Conservation (phyloP, 176 grass and related monocot species). For the Paspalum notatum region DNA sequence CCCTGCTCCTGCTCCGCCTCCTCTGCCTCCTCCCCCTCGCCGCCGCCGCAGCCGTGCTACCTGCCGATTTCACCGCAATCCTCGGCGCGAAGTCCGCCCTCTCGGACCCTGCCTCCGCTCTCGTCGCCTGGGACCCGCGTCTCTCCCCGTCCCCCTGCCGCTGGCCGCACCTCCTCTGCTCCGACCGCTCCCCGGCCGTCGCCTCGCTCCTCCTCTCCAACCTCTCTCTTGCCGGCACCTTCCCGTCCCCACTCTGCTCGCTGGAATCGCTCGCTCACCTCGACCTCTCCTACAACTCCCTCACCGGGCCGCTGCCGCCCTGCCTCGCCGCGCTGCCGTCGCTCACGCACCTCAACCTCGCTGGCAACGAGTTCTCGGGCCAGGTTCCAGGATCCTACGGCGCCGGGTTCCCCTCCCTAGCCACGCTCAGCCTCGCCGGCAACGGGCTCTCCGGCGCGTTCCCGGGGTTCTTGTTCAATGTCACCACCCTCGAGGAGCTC, state of each 20-base stretch:
- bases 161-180: conserved; percentile 60
- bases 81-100: conserved; percentile 33
- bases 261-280: conserved; percentile 46
- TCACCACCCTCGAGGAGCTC: conserved; percentile 56
- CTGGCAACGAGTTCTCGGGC: conserved; percentile 64
- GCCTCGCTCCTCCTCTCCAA: conserved; percentile 57
- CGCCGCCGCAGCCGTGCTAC: not conserved
- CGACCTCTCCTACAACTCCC: conserved; percentile 68
- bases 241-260: conserved; percentile 45
- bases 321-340: conserved; percentile 55
- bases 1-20: conserved; percentile 38
- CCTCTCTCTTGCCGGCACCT: conserved; percentile 53
- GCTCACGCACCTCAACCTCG: conserved; percentile 63
- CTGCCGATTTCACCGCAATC: not conserved
- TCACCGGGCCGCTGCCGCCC: conserved; percentile 50
- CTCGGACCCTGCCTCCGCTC: conserved; percentile 46
- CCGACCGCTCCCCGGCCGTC: conserved; percentile 49
- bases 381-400: conserved; percentile 48
- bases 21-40: conserved; percentile 20
- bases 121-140: conserved; percentile 39
- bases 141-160: conserved; percentile 41
- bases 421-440: conserved; percentile 42
- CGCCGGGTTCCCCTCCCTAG: conserved; percentile 43
- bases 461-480: conserved; percentile 57
- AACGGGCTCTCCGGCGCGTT: conserved; percentile 63